Conservation (phyloP, 2,329 filamentous ascomycete species). For the Sphaerulina musiva region DNA sequence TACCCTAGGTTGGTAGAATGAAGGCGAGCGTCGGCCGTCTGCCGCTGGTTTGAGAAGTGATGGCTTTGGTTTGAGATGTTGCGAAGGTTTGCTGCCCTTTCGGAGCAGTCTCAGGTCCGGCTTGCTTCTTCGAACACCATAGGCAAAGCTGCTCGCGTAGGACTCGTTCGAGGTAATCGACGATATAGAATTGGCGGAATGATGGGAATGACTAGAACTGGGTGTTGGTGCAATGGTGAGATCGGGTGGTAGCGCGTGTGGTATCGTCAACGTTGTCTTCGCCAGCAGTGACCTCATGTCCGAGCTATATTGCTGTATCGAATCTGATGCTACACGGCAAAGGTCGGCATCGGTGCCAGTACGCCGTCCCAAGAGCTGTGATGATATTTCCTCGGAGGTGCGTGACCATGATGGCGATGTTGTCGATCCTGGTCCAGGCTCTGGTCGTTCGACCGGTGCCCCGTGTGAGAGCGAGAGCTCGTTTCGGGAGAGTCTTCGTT, state of each 20-base stretch:
- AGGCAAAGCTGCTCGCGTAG: slow-evolving; percentile 28
- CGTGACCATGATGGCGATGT: slow-evolving; percentile 27
- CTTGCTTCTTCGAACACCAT: slow-evolving; percentile 19
- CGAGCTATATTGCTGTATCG: slow-evolving; percentile 11
- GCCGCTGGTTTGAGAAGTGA: background rate
- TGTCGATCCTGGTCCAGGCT: slow-evolving; percentile 27
- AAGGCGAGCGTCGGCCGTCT: slow-evolving; percentile 18
- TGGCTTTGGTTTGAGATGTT: slow-evolving; percentile 22
- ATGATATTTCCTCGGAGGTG: slow-evolving; percentile 29
- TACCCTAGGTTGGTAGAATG: slow-evolving; percentile 27
- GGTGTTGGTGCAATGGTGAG: slow-evolving; percentile 9
- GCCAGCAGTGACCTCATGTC: slow-evolving; percentile 1
- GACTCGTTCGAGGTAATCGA: slow-evolving; percentile 19
- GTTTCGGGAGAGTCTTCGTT: slow-evolving; percentile 24
- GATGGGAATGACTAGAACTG: slow-evolving; percentile 9
- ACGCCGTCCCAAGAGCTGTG: slow-evolving; percentile 33
- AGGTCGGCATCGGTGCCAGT: slow-evolving; percentile 30
- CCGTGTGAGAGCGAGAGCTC: slow-evolving; percentile 14
- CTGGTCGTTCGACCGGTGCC: slow-evolving; percentile 23
- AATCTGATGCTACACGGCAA: slow-evolving; percentile 16
- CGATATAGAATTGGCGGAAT: slow-evolving; percentile 10
- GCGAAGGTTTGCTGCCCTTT: slow-evolving; percentile 27
- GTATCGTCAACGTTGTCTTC: slow-evolving; percentile 1
- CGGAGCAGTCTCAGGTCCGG: slow-evolving; percentile 25
- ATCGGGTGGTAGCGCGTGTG: background rate